Percentiles rank a stretch among this genome's conserved stretches.
phyloP scores from a whole-genome alignment of 768 basidiomycete species.

The Cubamyces lactineus region DNA sequence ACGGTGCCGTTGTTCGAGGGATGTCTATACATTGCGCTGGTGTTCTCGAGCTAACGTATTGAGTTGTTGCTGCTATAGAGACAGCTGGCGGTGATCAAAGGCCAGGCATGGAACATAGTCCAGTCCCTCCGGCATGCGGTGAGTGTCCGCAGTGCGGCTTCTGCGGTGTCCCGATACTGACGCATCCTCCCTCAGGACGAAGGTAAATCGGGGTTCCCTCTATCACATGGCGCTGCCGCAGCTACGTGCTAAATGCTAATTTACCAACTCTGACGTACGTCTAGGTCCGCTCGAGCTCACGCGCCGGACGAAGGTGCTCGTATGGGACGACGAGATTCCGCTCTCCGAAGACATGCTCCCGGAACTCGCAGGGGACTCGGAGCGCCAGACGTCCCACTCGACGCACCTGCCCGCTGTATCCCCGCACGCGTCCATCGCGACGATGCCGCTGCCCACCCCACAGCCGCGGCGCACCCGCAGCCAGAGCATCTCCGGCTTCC shows the following conservation, averaged over 20 bases:
- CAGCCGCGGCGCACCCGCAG: slow-evolving; percentile 57
- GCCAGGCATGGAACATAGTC: slow-evolving; percentile 89
- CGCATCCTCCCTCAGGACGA: slow-evolving; percentile 14
- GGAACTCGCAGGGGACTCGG: slow-evolving; percentile 39
- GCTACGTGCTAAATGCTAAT: background rate
- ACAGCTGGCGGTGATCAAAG: slow-evolving; percentile 92
- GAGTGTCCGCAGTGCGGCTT: slow-evolving; percentile 33
- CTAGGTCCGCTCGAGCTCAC: slow-evolving; percentile 89
- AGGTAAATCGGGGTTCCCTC: slow-evolving; percentile 3
- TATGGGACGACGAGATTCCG: slow-evolving; percentile 88
- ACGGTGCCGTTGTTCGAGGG: no score
- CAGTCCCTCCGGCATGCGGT: slow-evolving; percentile 80
- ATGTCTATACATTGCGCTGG: no score
- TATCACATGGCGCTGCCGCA: no score
- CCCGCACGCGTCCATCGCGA: slow-evolving; percentile 63
- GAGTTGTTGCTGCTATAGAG: slow-evolving; percentile 45
- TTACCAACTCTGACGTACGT: slow-evolving; percentile 7
- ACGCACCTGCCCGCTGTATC: slow-evolving; percentile 41
- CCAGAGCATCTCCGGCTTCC: slow-evolving; percentile 70
- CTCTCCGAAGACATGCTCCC: slow-evolving; percentile 56
- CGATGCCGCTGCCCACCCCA: slow-evolving; percentile 61
- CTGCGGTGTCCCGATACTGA: background rate
- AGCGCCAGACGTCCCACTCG: slow-evolving; percentile 34
- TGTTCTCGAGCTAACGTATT: no score
- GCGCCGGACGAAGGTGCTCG: slow-evolving; percentile 75